Base-by-base conservation (phyloP, 225 moss, liverwort and hornwort genomes). In the Bryum argenteum region DNA sequence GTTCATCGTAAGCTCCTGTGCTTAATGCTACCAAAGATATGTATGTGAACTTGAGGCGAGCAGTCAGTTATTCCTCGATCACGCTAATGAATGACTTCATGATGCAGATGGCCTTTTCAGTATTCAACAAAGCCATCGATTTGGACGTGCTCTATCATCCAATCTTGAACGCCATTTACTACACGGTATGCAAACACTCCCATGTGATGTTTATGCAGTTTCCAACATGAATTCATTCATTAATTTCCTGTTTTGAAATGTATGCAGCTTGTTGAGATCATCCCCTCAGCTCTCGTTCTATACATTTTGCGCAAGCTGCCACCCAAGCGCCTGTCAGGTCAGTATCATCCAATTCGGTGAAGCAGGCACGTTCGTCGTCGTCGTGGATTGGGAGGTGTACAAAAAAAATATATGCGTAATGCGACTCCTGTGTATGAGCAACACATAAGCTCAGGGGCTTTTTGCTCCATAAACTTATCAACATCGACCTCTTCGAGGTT, bases 71-170 rank as follows among this genome's bases (percentile, higher is more conserved):
- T 56, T 19, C 23, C 54, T 51, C 18, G 20, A 62, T 5, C 14
- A 42, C 16, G 12, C 22, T 79, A 48, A 70, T 73, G 14, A 50
- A 26, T 59, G 18, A 18, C 20, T 50, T 19, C n/a, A 67, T 65
- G 56, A 70, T 77, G 61, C 92, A 98, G 97, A 98, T 98, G 94
- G 80, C 94, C 18, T 86, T 94, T 76, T 94, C 97, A 22, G 82
- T 91, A 41, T 94, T 98, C 71, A 80, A 98, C 81, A 94, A 88
- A 72, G 81, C 92, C 38, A 94, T 91, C n/a, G 88, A 98, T 72
- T 83, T 98, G 82, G 92, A 98, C 76, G 94, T 94, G 26, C 94
- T 98, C 39, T 77, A 92, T 60, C 97, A 98, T 85, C 97, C 97
- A 74, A 82, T 98, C 23, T 65, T 98, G 69, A 98, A 98, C 64